phyloP scores from a whole-genome alignment of 345 rosid species.

The Lagerstroemia speciosa region DNA sequence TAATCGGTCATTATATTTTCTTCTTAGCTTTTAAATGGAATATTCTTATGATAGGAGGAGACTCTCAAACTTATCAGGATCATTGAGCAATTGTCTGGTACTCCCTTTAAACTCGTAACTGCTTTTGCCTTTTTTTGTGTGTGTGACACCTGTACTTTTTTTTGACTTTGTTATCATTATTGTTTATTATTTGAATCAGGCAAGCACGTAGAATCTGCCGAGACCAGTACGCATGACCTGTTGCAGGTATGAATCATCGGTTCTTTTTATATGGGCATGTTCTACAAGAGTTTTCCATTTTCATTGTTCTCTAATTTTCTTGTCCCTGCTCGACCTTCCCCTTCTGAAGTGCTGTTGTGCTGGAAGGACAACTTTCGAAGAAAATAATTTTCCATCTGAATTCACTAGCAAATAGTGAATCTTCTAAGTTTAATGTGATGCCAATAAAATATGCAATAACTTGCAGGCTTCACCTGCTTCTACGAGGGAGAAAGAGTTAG shows the following conservation, averaged over 20 bases:
- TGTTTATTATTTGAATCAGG: constrained; percentile 25
- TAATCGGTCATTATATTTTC: background rate
- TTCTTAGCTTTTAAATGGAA: constrained; percentile 3
- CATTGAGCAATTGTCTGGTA: constrained; percentile 82
- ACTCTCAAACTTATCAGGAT: constrained; percentile 62
- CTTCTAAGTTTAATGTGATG: background rate
- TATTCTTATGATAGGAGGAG: constrained; percentile 63
- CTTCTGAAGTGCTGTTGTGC: no score
- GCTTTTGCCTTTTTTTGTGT: background rate
- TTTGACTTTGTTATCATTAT: background rate
- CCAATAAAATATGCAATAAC: constrained; percentile 2
- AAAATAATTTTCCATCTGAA: background rate
- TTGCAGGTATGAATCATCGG: constrained; percentile 37
- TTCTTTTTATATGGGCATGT: background rate
- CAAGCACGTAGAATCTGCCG: constrained; percentile 48
- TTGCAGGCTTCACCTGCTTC: constrained; percentile 50
- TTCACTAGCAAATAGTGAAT: background rate
- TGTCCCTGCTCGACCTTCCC: background rate
- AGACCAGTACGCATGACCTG: constrained; percentile 30
- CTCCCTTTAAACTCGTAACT: constrained; percentile 1
- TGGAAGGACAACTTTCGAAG: background rate
- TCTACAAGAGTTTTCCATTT: background rate
- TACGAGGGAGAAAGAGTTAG: constrained; percentile 61
- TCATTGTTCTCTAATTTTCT: background rate
- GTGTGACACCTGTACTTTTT: no score